A percentile compares a stretch with the other conserved stretches of the same genome.
Evolutionary conservation across 1,139 yeast genomes (phyloP).

Genomic region (Meyerozyma carpophila): DNA sequence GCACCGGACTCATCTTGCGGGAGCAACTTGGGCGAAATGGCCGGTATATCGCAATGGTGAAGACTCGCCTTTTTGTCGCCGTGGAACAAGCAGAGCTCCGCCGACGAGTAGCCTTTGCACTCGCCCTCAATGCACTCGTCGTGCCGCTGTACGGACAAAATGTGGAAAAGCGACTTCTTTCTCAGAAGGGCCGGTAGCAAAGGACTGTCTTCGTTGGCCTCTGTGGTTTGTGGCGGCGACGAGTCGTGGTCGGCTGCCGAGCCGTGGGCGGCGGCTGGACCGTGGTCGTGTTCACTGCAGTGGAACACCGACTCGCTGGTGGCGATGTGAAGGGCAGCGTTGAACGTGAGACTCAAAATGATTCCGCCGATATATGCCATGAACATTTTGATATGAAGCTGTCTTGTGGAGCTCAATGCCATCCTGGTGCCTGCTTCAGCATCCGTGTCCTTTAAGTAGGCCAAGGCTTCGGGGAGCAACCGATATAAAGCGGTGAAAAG

Average conservation of each 20-base stretch:
- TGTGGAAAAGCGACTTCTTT: conserved; percentile 24
- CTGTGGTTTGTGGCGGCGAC: conserved; percentile 1
- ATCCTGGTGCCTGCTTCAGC: conserved; percentile 12
- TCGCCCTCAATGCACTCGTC: conserved; percentile 34
- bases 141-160: background rate
- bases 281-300: conserved; percentile 58
- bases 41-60: conserved; percentile 39
- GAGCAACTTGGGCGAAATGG: background rate
- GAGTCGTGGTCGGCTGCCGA: conserved; percentile 6
- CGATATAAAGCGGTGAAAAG: conserved; percentile 71
- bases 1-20: conserved; percentile 8
- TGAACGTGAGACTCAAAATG: conserved; percentile 51
- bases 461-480: conserved; percentile 61
- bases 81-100: conserved; percentile 26
- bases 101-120: conserved; percentile 51
- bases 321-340: conserved; percentile 59
- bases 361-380: conserved; percentile 57
- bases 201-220: conserved; percentile 1
- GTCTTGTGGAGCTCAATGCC: conserved; percentile 7
- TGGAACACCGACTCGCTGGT: conserved; percentile 85
- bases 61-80: conserved; percentile 12
- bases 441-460: conserved; percentile 26
- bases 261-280: conserved; percentile 5
- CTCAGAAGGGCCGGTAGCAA: conserved; percentile 3
- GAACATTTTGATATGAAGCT: conserved; percentile 35